Evolutionary conservation across 2,329 filamentous ascomycete species (phyloP).

Genomic region (Metarhizium rileyi): DNA sequence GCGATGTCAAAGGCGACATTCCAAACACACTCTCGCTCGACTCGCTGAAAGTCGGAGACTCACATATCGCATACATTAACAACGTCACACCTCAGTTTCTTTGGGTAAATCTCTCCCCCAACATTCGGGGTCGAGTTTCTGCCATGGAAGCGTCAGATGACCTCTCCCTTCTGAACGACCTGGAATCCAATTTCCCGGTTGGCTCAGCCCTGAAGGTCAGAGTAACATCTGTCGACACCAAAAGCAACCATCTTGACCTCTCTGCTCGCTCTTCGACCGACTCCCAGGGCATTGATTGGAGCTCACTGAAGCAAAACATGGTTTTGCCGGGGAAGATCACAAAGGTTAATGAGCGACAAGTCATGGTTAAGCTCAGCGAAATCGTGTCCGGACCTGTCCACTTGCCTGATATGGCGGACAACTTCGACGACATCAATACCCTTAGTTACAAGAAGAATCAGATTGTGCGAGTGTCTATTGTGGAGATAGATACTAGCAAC

Average conservation of each 20-base stretch:
- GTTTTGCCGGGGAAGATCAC: constrained; percentile 76
- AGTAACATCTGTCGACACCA: constrained; percentile 63
- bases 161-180: constrained; percentile 64
- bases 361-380: constrained; percentile 80
- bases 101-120: constrained; percentile 87
- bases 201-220: constrained; percentile 80
- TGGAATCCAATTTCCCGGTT: constrained; percentile 73
- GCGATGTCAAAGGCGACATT: constrained; percentile 41
- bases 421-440: constrained; percentile 73
- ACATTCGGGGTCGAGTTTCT: constrained; percentile 73
- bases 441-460: constrained; percentile 72
- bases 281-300: constrained; percentile 47
- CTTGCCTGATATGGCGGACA: constrained; percentile 74
- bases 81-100: constrained; percentile 71
- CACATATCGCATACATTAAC: constrained; percentile 79
- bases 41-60: constrained; percentile 61
- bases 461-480: constrained; percentile 76
- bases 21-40: constrained; percentile 55
- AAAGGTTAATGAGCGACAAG: constrained; percentile 72
- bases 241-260: constrained; percentile 70
- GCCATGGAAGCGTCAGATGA: constrained; percentile 83
- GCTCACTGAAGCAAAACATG: constrained; percentile 66
- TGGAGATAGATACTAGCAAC: constrained; percentile 71
- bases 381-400: constrained; percentile 69
- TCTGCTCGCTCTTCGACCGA: constrained; percentile 57